A percentile compares a stretch with the other conserved stretches of the same genome.
These are phyloP conservation scores for Jacaranda mimosifolia DNA, from an alignment of 257 asterid genomes.

Conservation along the genomic window DNA sequence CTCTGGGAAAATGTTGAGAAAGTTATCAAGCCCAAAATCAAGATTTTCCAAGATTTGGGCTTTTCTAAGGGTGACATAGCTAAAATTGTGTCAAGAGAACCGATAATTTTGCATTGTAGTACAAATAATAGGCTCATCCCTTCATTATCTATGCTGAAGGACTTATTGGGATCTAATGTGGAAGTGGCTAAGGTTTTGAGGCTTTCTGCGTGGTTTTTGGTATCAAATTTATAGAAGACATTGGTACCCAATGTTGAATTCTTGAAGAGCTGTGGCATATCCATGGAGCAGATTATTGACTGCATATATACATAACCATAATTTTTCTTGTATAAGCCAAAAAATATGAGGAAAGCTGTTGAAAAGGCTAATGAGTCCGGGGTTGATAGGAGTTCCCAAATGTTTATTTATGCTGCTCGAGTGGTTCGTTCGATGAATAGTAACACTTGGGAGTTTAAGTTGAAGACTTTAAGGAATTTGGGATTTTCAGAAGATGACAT, in stretches of 20 bases:
- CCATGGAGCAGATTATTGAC: conserved; percentile 21
- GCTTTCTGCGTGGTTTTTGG: conserved; percentile 25
- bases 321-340: conserved; percentile 42
- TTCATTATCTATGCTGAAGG: too few species aligned
- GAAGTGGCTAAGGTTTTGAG: conserved; percentile 38
- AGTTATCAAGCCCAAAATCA: too few species aligned
- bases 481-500: too few species aligned
- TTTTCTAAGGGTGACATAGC: conserved; percentile 34
- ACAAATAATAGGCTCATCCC: conserved; percentile 26
- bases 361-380: conserved; percentile 39
- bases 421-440: conserved; percentile 32
- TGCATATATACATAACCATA: conserved; percentile 27
- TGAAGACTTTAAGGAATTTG: too few species aligned
- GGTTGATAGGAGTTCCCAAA: background rate
- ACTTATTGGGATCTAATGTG: too few species aligned
- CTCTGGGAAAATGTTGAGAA: conserved; percentile 25
- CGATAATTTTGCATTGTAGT: conserved; percentile 32
- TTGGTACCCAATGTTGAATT: conserved; percentile 49
- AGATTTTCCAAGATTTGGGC: too few species aligned
- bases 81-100: conserved; percentile 34
- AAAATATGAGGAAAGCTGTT: conserved; percentile 37
- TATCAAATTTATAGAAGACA: conserved; percentile 36
- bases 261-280: too few species aligned
- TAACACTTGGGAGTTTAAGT: too few species aligned
- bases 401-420: conserved; percentile 34